Conservation (phyloP, 1,139 yeast genomes). For the Diutina sp. region DNA sequence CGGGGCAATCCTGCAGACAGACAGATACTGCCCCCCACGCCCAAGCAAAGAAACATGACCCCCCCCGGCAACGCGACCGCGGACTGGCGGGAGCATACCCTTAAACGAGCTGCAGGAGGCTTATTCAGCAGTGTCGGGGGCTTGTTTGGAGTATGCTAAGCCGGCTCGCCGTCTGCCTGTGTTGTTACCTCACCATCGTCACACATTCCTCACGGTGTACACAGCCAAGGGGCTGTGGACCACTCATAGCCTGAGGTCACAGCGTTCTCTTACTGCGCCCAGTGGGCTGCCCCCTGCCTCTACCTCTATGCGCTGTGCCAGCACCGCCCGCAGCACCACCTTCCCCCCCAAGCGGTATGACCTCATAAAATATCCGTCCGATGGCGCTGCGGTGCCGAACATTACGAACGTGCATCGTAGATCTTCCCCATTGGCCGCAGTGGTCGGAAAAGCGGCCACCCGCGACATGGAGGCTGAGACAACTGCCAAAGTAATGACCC, state of each 20-base stretch:
- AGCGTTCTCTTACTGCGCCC: not conserved
- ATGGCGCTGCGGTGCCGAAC: not conserved
- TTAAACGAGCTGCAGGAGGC: not conserved
- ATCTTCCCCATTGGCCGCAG: not conserved
- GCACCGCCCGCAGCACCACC: not conserved
- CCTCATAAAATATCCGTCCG: not conserved
- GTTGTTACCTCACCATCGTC: no score
- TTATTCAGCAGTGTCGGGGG: not conserved
- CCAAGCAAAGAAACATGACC: not conserved
- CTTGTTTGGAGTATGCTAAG: not conserved
- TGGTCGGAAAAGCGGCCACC: not conserved
- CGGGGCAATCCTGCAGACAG: not conserved
- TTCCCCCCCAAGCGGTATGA: not conserved
- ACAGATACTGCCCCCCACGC: not conserved
- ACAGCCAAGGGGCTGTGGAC: not conserved
- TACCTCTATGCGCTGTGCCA: not conserved
- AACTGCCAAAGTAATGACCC: not conserved
- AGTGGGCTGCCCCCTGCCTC: not conserved
- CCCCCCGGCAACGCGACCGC: not conserved
- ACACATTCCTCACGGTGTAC: no score
- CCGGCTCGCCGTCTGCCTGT: no score
- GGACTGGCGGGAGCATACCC: not conserved
- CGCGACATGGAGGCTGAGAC: not conserved
- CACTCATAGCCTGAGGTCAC: no score
- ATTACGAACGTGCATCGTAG: not conserved